Percentiles rank a stretch among this genome's conserved stretches.
Evolutionary conservation across 2,329 filamentous ascomycete genomes (phyloP).

Genomic region (Hypomyces rosellus): DNA sequence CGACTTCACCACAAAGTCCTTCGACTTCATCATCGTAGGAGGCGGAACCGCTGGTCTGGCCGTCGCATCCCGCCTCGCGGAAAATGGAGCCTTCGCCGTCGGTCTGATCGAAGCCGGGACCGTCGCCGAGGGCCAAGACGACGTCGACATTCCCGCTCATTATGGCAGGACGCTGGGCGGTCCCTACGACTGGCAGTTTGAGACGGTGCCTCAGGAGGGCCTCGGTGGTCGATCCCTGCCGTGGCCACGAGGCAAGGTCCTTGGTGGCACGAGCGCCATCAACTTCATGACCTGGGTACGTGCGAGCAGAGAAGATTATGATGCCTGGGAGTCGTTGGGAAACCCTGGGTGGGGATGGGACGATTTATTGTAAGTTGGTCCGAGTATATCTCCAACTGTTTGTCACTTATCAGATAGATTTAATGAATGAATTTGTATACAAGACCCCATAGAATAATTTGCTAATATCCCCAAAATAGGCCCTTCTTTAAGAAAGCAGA

Average conservation of each 20-base stretch:
- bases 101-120: slow-evolving; percentile 28
- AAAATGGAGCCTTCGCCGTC: slow-evolving; percentile 23
- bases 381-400: background rate
- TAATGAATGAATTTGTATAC: too few species aligned
- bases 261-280: slow-evolving; percentile 57
- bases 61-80: slow-evolving; percentile 41
- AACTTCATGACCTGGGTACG: slow-evolving; percentile 53
- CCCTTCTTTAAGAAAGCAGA: slow-evolving; percentile 47
- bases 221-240: slow-evolving; percentile 33
- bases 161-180: slow-evolving; percentile 31
- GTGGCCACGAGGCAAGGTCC: slow-evolving; percentile 41
- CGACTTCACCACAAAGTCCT: slow-evolving; percentile 19
- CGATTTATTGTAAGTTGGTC: slow-evolving; percentile 23
- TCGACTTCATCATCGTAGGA: slow-evolving; percentile 40
- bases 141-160: slow-evolving; percentile 34
- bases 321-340: slow-evolving; percentile 52
- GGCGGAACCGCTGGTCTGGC: slow-evolving; percentile 50
- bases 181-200: slow-evolving; percentile 35
- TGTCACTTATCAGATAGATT: background rate
- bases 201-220: slow-evolving; percentile 32
- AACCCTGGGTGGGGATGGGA: slow-evolving; percentile 55
- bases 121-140: slow-evolving; percentile 21
- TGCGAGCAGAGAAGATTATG: slow-evolving; percentile 41
- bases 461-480: slow-evolving; percentile 19
- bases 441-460: too few species aligned